phyloP scores from a whole-genome alignment of 164 flowering plant species.

The Magnolia sinica region DNA sequence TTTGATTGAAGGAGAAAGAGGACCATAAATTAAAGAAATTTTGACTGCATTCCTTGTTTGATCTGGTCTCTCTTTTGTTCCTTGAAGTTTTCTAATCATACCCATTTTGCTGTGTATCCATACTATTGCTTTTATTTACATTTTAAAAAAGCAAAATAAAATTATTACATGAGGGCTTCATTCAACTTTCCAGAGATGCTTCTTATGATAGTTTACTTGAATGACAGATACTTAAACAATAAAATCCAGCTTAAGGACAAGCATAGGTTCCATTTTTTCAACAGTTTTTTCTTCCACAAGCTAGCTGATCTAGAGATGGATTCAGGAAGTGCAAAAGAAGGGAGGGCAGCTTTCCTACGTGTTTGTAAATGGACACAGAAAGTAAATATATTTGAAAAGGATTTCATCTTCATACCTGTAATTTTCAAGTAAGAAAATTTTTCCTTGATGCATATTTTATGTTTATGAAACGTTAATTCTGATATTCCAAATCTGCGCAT shows the following conservation, averaged over 20 bases:
- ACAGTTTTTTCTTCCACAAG: slow-evolving; percentile 94
- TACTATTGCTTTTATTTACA: too few relatives aligned
- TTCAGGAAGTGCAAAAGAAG: slow-evolving; percentile 71
- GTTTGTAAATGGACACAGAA: slow-evolving; percentile 98
- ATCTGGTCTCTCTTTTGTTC: too few relatives aligned
- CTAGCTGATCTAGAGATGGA: slow-evolving; percentile 85
- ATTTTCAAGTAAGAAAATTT: slow-evolving; percentile 74
- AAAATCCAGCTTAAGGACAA: slow-evolving; percentile 46
- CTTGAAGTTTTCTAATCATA: too few relatives aligned
- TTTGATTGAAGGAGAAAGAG: too few relatives aligned
- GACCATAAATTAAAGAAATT: not conserved
- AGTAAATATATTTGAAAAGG: slow-evolving; percentile 83
- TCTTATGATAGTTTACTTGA: not conserved
- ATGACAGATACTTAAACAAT: slow-evolving; percentile 72
- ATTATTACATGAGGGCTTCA: not conserved
- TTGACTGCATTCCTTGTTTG: not conserved
- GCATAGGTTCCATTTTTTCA: slow-evolving; percentile 74
- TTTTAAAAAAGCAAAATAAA: too few relatives aligned
- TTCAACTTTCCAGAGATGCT: not conserved
- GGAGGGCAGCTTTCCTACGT: slow-evolving; percentile 85
- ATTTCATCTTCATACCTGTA: slow-evolving; percentile 85
- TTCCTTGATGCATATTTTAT: not conserved
- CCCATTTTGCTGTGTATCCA: too few relatives aligned
- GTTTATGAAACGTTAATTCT: not conserved
- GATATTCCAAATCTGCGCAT: not conserved